Evolutionary conservation across 441 rosid species (phyloP).

Genomic region (Populus hybrid): DNA sequence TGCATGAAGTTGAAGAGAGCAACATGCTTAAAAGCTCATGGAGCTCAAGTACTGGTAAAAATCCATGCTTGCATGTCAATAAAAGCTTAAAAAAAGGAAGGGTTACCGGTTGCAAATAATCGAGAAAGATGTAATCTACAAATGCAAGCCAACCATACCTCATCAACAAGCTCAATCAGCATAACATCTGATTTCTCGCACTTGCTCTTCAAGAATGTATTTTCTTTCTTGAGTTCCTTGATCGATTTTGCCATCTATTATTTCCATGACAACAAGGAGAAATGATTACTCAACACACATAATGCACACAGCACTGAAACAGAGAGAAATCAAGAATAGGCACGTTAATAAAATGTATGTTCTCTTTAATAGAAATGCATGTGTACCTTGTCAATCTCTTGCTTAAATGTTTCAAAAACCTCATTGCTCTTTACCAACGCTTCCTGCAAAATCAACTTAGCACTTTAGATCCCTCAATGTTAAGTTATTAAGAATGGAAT

Average conservation of each 20-base stretch:
- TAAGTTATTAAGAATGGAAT: not conserved
- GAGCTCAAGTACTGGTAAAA: not conserved
- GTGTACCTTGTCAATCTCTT: conserved; percentile 84
- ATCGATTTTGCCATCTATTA: conserved; percentile 77
- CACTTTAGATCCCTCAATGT: conserved; percentile 6
- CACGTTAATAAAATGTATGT: not conserved
- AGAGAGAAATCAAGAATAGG: conserved; percentile 3
- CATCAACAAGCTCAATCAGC: conserved; percentile 80
- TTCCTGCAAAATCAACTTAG: conserved; percentile 49
- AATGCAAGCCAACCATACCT: conserved; percentile 39
- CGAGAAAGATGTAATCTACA: not conserved
- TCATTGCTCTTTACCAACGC: conserved; percentile 87
- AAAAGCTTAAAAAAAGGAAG: not conserved
- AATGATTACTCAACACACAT: conserved; percentile 3
- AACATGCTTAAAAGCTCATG: not conserved
- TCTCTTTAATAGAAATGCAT: conserved; percentile 6
- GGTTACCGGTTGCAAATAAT: not conserved
- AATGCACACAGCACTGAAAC: not conserved
- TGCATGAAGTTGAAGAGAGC: not conserved
- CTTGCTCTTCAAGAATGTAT: conserved; percentile 78
- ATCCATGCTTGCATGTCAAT: not conserved
- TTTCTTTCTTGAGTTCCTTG: conserved; percentile 88
- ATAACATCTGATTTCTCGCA: conserved; percentile 73
- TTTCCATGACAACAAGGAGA: not conserved
- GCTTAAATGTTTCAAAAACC: conserved; percentile 88